phyloP scores from a whole-genome alignment of 164 flowering plant genomes.

The Piper betle region DNA sequence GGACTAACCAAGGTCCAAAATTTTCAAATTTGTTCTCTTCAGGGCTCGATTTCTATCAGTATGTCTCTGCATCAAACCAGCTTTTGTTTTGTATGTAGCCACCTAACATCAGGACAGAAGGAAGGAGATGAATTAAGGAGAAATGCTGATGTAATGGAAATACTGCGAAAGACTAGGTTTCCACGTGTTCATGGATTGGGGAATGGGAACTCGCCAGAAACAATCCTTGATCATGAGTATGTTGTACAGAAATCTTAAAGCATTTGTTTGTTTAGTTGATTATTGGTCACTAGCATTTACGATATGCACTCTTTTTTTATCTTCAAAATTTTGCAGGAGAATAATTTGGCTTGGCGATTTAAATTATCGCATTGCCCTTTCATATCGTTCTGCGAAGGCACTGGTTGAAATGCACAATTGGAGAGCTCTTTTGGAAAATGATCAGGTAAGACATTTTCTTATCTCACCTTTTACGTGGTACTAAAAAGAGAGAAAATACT shows the following conservation, averaged over 20 bases:
- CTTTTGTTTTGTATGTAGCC: conserved; percentile 96
- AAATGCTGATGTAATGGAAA: conserved; percentile 96
- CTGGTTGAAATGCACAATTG: conserved; percentile 96
- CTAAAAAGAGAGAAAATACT: not conserved
- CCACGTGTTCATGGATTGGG: conserved; percentile 73
- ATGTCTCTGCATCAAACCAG: conserved; percentile 96
- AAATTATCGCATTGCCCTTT: conserved; percentile 83
- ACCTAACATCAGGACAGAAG: conserved; percentile 94
- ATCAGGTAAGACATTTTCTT: conserved; percentile 52
- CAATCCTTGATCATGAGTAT: conserved; percentile 93
- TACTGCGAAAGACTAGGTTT: conserved; percentile 90
- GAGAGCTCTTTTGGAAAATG: conserved; percentile 81
- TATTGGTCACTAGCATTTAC: not conserved
- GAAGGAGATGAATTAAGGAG: conserved; percentile 96
- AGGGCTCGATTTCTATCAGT: conserved; percentile 98
- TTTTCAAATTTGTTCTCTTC: conserved; percentile 15
- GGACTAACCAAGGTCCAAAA: not conserved
- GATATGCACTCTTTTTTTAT: no score
- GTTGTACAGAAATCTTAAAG: conserved; percentile 4
- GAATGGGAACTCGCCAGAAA: conserved; percentile 70
- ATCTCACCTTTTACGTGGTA: not conserved
- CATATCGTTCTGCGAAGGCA: conserved; percentile 85
- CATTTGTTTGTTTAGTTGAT: no score
- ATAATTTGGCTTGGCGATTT: conserved; percentile 96
- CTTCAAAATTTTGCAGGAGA: conserved; percentile 40